These are phyloP conservation scores for Agrocybe praecox DNA, from an alignment of 768 basidiomycete genomes.

Conservation along the genomic window DNA sequence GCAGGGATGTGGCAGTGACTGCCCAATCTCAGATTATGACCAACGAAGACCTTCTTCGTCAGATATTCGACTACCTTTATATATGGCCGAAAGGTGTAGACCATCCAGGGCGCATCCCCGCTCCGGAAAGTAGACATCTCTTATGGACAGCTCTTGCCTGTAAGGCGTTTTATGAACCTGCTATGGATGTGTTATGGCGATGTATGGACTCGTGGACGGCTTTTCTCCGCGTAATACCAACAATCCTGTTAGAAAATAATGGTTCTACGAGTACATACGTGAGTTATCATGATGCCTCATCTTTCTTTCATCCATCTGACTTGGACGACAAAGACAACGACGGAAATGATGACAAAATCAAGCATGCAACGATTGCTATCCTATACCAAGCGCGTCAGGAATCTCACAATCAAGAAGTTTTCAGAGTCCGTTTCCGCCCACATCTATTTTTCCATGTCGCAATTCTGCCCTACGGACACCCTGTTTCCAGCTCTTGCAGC, in stretches of 20 bases:
- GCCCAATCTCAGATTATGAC: background rate
- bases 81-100: too few relatives aligned
- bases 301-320: background rate
- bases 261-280: too few relatives aligned
- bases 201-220: conserved; percentile 1
- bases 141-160: background rate
- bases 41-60: too few relatives aligned
- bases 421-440: background rate
- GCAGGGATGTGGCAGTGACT: background rate
- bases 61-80: too few relatives aligned
- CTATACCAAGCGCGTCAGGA: background rate
- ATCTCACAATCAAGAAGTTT: background rate
- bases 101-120: background rate
- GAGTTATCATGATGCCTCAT: background rate
- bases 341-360: background rate
- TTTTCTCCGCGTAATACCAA: background rate
- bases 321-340: background rate
- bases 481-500: background rate
- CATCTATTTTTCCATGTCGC: background rate
- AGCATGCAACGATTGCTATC: background rate
- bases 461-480: background rate
- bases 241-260: too few relatives aligned
- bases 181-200: conserved; percentile 1
- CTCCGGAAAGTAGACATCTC: background rate
- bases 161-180: background rate